Percentiles rank a stretch among this genome's conserved stretches.
Conservation (phyloP, 768 basidiomycete species). For the Udeniomyces megalosporus region DNA sequence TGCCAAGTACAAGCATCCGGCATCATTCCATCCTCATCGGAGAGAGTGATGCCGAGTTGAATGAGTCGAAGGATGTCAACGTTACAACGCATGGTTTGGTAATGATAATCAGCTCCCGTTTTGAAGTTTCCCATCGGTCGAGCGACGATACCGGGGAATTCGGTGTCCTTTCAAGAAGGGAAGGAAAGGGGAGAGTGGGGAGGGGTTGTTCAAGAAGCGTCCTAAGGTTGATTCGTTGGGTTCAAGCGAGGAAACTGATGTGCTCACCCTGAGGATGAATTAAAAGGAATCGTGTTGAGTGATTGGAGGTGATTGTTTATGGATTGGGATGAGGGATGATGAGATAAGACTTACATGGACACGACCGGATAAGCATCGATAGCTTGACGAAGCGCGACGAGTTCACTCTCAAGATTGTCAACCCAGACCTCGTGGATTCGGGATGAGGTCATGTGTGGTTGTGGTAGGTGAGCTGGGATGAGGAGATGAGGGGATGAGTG, state of each 20-base stretch:
- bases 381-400: conserved; percentile 66
- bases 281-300: background rate
- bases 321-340: too few relatives aligned
- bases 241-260: background rate
- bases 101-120: conserved; percentile 95
- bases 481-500: background rate
- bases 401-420: conserved; percentile 80
- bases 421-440: conserved; percentile 86
- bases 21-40: conserved; percentile 82
- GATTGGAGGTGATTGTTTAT: too few relatives aligned
- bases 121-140: conserved; percentile 92
- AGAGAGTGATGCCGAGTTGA: conserved; percentile 86
- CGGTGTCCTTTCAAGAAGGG: conserved; percentile 63
- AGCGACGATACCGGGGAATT: conserved; percentile 96
- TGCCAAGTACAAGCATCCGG: conserved; percentile 95
- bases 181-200: conserved; percentile 18
- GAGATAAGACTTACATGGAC: conserved; percentile 50
- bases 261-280: too few relatives aligned
- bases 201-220: conserved; percentile 1
- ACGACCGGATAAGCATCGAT: conserved; percentile 87
- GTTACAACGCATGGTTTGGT: conserved; percentile 99
- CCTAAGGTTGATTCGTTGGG: too few relatives aligned
- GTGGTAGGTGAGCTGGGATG: background rate
- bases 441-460: background rate
- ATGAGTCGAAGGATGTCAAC: conserved; percentile 96